Percentiles rank a stretch among this genome's conserved stretches.
Conservation (phyloP, 106 monocot genomes). For the Agapanthus africanus region DNA sequence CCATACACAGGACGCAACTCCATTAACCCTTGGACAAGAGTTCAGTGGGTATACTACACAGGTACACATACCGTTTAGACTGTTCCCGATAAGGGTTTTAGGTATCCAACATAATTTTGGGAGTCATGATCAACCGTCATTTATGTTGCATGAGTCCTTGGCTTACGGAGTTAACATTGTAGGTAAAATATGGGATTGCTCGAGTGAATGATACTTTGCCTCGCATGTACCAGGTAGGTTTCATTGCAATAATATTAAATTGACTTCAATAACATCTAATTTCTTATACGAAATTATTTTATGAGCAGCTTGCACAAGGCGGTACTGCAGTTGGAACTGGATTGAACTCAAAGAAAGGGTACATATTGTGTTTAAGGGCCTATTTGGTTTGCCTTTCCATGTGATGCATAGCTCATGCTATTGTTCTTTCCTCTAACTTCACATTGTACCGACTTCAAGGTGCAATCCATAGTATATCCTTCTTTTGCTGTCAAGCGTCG, state of each 20-base stretch:
- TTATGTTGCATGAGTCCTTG: neutral
- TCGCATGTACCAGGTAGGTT: slow-evolving; percentile 97
- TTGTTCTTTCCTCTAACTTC: no score
- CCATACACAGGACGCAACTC: slow-evolving; percentile 97
- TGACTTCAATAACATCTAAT: no score
- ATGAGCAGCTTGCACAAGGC: slow-evolving; percentile 95
- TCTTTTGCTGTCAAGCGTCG: no score
- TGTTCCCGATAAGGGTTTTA: neutral
- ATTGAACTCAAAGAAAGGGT: slow-evolving; percentile 95
- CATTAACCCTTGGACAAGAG: slow-evolving; percentile 96
- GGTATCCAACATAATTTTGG: neutral
- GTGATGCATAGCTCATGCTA: neutral
- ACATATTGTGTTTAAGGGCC: slow-evolving; percentile 1
- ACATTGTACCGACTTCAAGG: no score
- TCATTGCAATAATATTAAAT: no score
- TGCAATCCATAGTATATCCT: no score
- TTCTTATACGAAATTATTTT: neutral
- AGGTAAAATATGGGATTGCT: slow-evolving; percentile 85
- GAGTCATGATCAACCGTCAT: no score
- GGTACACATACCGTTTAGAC: slow-evolving; percentile 26
- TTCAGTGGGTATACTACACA: slow-evolving; percentile 96
- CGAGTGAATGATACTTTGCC: slow-evolving; percentile 63
- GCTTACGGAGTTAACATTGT: neutral
- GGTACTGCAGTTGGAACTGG: slow-evolving; percentile 99
- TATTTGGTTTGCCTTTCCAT: neutral